Evolutionary conservation across 108 stramenopile genomes (phyloP), one percentile per base, ranked within the genome.

Genomic region (Stephanodiscus triporus): DNA sequence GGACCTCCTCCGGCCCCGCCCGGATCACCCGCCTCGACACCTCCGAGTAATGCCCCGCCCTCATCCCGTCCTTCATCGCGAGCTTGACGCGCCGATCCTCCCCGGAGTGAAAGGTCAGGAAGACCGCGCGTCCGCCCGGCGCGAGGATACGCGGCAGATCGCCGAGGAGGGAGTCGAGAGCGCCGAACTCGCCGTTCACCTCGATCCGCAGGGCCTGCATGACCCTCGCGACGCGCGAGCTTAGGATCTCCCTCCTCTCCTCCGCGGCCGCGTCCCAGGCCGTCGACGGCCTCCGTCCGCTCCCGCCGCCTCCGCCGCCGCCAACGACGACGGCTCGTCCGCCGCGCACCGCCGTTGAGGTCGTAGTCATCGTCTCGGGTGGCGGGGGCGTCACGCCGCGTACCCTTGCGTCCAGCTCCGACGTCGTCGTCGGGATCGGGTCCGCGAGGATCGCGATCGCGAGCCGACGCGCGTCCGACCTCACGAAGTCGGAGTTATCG

Each of bases 191-290:
- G 45, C 73, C 76, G 42, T 85, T 85, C 10, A 85, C 74, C 9
- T 47, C 77, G 26, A 85, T 81, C 23, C 85, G 73, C 8, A 85
- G 63, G 16, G 82, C 85, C 42, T 85, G 85, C 73, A 84, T 77
- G 20, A 63, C 70, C 0, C 81, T 37, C 19, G 68, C 68, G 10
- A 65, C 24, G 0, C 68, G 68, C 24, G 53, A 59, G 68, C 54
- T 68, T 19, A 74, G 6, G 22, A 58, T 23, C 32, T 34, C 32
- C 32, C 5, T 34, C 32, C 32, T 5, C 32, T 34, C 32, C 32
- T 34, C 32, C 32, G 32, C 32, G 32, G 32, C 32, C 4, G 32
- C 32, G 32, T n/a, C n/a, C n/a, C n/a, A n/a, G n/a, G 32, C 32
- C 32, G 32, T 5, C 32, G 32, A 4, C 32, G 32, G 32, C 32